Evolutionary conservation across 805 yeast genomes (phyloP), one percentile per base, ranked within the genome.

Genomic region (Pichia membranifaciens): DNA sequence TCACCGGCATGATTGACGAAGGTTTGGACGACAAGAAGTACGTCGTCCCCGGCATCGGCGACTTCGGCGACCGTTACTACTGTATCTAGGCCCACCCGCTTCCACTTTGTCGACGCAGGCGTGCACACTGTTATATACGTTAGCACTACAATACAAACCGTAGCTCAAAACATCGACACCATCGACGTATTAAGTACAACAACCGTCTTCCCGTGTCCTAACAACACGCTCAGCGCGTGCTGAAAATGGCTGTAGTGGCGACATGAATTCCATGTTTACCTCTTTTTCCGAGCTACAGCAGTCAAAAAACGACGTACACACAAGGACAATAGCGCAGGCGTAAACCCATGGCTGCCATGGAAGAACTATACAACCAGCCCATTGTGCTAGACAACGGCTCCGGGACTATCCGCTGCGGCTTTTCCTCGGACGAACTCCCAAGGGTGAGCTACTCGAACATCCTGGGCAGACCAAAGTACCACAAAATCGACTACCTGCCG

Each of bases 11-110:
- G 54, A 74, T 93, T 56, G 99, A 93, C 65, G 81, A 83, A 59
- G 84, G 85, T 48, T 74, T 93, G 61, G 89, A 91, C 61, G 96
- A 82, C 48, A 73, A 82, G 62, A 86, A 84, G 68, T 89, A 82
- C 67, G 85, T 93, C 57, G 80, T 80, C 41, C 99, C 99, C 29
- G 99, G 99, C 41, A 74, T 93, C 56, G 99, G 99, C 61, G 99
- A 93, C 64, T 93, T 93, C 61, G 99, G 99, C 61, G 98, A 93
- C 71, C 78, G 98, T 69, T 93, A 93, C 71, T 93, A 91, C 72
- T 87, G 96, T 71, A 79, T 87, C 53, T 90, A 74, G 41, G 10
- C 29, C 29, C 29, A 10, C 10, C 10, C 10, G 7, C 29, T n/a
- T n/a, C n/a, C n/a, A n/a, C n/a, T n/a, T n/a, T n/a, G n/a, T n/a